These are phyloP conservation scores for Petunia axillaris DNA, from an alignment of 257 asterid genomes.

Conservation along the genomic window DNA sequence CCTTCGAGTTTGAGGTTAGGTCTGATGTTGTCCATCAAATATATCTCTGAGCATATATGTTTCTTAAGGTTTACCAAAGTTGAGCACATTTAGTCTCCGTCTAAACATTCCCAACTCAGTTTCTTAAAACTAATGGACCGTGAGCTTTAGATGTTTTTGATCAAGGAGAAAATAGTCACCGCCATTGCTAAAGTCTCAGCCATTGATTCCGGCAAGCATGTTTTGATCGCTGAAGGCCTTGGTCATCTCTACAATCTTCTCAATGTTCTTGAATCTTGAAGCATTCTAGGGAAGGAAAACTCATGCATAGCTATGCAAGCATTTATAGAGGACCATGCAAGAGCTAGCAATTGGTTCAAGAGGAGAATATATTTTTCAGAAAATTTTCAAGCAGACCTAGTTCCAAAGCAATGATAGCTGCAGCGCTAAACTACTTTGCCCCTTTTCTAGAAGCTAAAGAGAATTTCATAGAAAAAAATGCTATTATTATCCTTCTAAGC, in stretches of 20 bases:
- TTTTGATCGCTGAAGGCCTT: slow-evolving; percentile 67
- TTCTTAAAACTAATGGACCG: no score
- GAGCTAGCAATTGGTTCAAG: no score
- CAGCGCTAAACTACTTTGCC: slow-evolving; percentile 59
- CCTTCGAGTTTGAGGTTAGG: no score
- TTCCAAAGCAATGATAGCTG: slow-evolving; percentile 80
- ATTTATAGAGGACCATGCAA: neutral
- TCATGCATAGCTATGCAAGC: slow-evolving; percentile 64
- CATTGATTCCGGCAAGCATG: slow-evolving; percentile 65
- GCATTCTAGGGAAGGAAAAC: slow-evolving; percentile 79
- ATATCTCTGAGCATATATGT: no score
- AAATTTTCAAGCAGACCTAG: neutral
- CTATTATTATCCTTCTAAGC: slow-evolving; percentile 46
- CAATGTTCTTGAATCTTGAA: slow-evolving; percentile 79
- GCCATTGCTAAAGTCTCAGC: slow-evolving; percentile 69
- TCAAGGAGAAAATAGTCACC: slow-evolving; percentile 68
- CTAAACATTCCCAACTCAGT: no score
- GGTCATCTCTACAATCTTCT: slow-evolving; percentile 59
- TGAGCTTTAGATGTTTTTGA: neutral
- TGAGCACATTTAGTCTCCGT: no score
- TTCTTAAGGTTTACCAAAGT: no score
- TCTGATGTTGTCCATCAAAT: no score
- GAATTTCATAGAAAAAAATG: slow-evolving; percentile 66
- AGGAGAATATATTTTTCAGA: no score
- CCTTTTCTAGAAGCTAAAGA: slow-evolving; percentile 58